phyloP scores from a whole-genome alignment of 2,329 filamentous ascomycete genomes.

The Monosporascus cannonballus region DNA sequence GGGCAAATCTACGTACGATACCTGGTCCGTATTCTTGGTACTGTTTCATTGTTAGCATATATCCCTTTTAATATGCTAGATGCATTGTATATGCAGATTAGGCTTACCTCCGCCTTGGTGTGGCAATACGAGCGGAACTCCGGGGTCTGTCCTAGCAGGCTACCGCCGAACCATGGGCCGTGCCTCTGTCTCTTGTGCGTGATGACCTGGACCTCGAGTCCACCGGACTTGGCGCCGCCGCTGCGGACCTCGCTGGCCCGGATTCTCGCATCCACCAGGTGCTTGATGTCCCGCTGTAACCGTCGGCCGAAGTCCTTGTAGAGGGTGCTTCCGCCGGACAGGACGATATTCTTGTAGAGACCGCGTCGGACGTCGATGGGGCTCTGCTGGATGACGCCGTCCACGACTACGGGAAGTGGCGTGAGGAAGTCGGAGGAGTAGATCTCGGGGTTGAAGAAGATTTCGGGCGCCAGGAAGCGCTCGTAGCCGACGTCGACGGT shows the following conservation, averaged over 20 bases:
- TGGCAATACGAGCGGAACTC: conserved; percentile 99
- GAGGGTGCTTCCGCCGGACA: conserved; percentile 92
- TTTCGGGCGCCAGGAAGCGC: conserved; percentile 94
- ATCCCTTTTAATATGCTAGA: not conserved
- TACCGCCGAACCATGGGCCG: conserved; percentile 97
- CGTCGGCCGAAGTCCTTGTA: conserved; percentile 98
- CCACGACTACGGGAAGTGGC: conserved; percentile 87
- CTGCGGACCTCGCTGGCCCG: conserved; percentile 86
- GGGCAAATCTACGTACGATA: conserved; percentile 89
- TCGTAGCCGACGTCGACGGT: conserved; percentile 94
- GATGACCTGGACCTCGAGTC: conserved; percentile 93
- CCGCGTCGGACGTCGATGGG: conserved; percentile 96
- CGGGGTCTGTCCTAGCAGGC: conserved; percentile 90
- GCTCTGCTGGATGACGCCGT: conserved; percentile 93
- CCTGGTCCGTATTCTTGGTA: conserved; percentile 95
- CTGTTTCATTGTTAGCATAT: conserved; percentile 32
- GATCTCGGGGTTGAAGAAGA: conserved; percentile 99
- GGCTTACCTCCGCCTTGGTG: conserved; percentile 68
- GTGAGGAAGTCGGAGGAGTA: conserved; percentile 98
- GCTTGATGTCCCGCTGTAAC: conserved; percentile 94
- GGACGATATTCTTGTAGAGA: conserved; percentile 98
- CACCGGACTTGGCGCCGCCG: conserved; percentile 87
- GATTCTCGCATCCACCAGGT: conserved; percentile 89
- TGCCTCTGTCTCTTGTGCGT: conserved; percentile 96
- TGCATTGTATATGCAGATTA: not conserved